phyloP scores from a whole-genome alignment of 2,329 filamentous ascomycete species.

The Plenodomus tracheiphilus region DNA sequence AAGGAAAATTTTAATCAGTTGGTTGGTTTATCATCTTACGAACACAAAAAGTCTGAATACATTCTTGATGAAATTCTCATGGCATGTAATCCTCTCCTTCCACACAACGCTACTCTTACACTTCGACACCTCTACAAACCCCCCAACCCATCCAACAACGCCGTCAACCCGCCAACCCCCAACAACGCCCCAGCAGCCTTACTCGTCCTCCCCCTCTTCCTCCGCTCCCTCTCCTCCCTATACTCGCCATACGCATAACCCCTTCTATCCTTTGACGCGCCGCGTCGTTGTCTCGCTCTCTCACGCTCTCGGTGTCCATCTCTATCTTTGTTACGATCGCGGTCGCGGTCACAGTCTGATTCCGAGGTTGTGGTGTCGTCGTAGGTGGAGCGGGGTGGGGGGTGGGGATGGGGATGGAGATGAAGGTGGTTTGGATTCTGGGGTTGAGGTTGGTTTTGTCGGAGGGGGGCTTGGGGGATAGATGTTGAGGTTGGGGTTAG shows the following conservation, averaged over 20 bases:
- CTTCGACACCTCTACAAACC: constrained; percentile 1
- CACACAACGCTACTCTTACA: background rate
- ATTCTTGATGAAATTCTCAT: too few relatives aligned
- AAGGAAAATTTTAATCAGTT: too few relatives aligned
- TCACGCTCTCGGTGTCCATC: constrained; percentile 5
- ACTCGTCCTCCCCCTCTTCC: constrained; percentile 27
- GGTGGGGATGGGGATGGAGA: constrained; percentile 6
- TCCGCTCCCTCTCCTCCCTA: constrained; percentile 8
- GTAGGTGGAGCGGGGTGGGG: constrained; percentile 11
- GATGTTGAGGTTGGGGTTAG: constrained; percentile 8
- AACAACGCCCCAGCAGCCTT: constrained; percentile 39
- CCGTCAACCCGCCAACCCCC: constrained; percentile 43
- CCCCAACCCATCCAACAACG: constrained; percentile 41
- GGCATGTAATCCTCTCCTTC: too few relatives aligned
- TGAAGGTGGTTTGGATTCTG: constrained; percentile 8
- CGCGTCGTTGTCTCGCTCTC: too few relatives aligned
- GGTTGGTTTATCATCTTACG: too few relatives aligned
- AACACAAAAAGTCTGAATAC: too few relatives aligned
- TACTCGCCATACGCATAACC: background rate
- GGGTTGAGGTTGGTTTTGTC: background rate
- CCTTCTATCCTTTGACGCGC: background rate
- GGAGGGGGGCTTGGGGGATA: too few relatives aligned
- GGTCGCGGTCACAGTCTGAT: constrained; percentile 20
- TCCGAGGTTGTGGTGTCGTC: constrained; percentile 28
- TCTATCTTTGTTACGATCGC: constrained; percentile 4